Evolutionary conservation across 345 rosid genomes (phyloP).

Genomic region (Populus deltoides): DNA sequence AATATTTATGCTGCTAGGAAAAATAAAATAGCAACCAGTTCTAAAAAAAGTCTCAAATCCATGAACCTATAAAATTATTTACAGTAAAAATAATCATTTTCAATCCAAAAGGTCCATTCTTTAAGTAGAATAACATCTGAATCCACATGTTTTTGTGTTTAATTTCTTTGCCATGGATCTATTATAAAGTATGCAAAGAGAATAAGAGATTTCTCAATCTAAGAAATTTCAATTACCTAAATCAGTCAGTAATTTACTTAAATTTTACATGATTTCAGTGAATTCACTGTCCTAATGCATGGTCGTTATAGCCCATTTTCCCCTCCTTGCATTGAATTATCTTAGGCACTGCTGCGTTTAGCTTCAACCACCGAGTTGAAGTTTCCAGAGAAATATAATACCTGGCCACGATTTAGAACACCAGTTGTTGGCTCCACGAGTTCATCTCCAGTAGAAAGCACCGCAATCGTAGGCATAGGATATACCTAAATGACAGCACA

Average conservation of each 20-base stretch:
- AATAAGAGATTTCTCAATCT: background rate
- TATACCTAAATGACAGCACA: slow-evolving; percentile 53
- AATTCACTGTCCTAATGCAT: too few relatives aligned
- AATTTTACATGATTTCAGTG: too few relatives aligned
- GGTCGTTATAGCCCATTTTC: too few relatives aligned
- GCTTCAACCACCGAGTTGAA: background rate
- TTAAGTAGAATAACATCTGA: background rate
- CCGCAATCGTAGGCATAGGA: slow-evolving; percentile 70
- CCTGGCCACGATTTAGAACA: slow-evolving; percentile 78
- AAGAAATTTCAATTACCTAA: background rate
- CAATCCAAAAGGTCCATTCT: background rate
- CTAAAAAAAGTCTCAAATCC: background rate
- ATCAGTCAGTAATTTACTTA: too few relatives aligned
- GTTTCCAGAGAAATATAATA: slow-evolving; percentile 19
- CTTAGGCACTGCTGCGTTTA: background rate
- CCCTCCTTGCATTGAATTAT: background rate
- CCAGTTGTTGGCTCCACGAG: slow-evolving; percentile 69
- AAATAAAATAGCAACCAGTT: background rate
- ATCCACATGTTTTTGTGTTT: background rate
- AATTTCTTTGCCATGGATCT: background rate
- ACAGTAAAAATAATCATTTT: background rate
- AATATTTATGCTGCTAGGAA: background rate
- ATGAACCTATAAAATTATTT: background rate
- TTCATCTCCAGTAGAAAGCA: slow-evolving; percentile 97
- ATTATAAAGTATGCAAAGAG: background rate